Evolutionary conservation across 2,329 filamentous ascomycete genomes (phyloP), one percentile per base, ranked within the genome.

Genomic region (Ophiostoma himal-ulmi): DNA sequence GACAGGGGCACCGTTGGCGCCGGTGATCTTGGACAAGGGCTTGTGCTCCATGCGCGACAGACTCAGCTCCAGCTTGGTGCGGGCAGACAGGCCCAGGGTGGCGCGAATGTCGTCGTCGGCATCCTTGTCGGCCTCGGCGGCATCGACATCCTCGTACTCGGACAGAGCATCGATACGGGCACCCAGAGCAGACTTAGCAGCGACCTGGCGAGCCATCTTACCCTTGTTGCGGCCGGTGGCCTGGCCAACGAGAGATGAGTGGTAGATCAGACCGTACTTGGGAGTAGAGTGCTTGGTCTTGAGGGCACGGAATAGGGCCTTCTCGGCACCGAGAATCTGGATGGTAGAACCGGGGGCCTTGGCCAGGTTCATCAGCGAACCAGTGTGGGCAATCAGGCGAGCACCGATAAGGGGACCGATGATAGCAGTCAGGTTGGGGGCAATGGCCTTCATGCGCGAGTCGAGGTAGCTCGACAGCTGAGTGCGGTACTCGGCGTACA

Each of bases 231-330:
- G 94, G 77, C 95, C 95, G 26, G 92, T 96, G 39, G 95, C 95
- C 83, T 99, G 95, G 64, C 95, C 96, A 74, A 99, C 96, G 65
- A 99, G 87, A 37, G 92, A 95, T 67, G 92, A 91, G 81, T 96
- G 91, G 83, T 95, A 96, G 79, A 96, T 92, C 74, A 96, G 86
- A 86, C 95, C 95, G 77, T 98, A 99, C 82, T 98, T 99, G 78
- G 95, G 95, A 54, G 95, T 99, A 78, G 97, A 93, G 81, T 98
- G 94, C 86, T 99, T 98, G 68, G 95, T 99, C 88, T 99, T 99
- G 74, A 99, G 86, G 26, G 95, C 95, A 78, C 95, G 90, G 90
- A 99, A 99, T 64, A 99, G 88, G 8, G 95, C 95, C 86, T 99
- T 99, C 84, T 99, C 95, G 72, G 95, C 95, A 84, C 95, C 95